Conservation (phyloP, 306 rosid species). For the Sechiopsis laciniata region DNA sequence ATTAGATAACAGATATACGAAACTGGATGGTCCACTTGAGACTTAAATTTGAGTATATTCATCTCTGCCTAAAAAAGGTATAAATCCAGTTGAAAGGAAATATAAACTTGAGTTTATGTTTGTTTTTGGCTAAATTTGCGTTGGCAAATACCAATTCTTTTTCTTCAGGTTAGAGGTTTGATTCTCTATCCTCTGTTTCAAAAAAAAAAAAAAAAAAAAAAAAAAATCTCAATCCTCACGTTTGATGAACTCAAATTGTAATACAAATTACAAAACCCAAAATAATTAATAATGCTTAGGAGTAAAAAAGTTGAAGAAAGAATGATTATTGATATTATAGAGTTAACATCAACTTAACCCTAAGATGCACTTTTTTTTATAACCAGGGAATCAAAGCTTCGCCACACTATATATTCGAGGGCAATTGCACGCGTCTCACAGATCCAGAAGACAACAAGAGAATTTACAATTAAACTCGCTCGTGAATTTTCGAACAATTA, state of each 20-base stretch:
- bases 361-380: background rate
- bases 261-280: background rate
- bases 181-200: background rate
- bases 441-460: no score
- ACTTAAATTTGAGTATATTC: background rate
- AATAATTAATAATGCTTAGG: background rate
- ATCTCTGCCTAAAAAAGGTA: background rate
- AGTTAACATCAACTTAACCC: constrained; percentile 5
- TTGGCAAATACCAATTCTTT: background rate
- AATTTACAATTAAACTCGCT: no score
- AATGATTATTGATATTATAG: background rate
- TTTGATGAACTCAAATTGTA: constrained; percentile 3
- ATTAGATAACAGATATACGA: background rate
- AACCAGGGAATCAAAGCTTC: no score
- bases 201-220: no score
- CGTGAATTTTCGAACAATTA: no score
- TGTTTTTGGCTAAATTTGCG: background rate
- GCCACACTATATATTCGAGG: no score
- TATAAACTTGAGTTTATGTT: background rate
- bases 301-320: background rate
- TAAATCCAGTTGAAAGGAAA: background rate
- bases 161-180: background rate
- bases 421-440: no score
- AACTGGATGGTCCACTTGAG: background rate
- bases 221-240: background rate